These are phyloP conservation scores for Epichloe amarillans DNA, from an alignment of 2,329 filamentous ascomycete genomes.

Conservation along the genomic window DNA sequence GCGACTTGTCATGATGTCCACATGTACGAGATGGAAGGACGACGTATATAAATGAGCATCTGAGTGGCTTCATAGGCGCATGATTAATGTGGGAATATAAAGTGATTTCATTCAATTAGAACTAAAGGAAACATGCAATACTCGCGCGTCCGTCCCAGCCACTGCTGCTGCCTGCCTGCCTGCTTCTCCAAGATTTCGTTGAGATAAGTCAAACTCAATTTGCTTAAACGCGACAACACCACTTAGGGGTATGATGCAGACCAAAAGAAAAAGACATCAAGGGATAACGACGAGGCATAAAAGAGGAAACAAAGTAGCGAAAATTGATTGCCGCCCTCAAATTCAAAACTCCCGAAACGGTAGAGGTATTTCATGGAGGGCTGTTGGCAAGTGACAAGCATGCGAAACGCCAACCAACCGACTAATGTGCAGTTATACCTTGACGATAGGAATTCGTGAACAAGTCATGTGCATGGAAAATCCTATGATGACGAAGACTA, in stretches of 20 bases:
- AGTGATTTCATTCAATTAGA: not conserved
- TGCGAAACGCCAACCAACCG: not conserved
- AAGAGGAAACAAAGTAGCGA: not conserved
- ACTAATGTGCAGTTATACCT: not conserved
- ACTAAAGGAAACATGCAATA: not conserved
- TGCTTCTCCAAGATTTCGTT: not conserved
- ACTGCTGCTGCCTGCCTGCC: not conserved
- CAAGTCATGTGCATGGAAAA: not conserved
- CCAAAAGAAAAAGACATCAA: not conserved
- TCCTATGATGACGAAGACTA: slow-evolving; percentile 25
- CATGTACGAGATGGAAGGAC: not conserved
- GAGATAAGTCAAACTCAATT: not conserved
- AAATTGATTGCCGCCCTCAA: not conserved
- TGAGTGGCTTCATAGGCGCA: not conserved
- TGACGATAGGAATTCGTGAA: not conserved
- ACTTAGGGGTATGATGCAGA: not conserved
- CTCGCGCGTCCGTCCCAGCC: not conserved
- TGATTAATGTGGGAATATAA: not conserved
- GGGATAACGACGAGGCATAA: not conserved
- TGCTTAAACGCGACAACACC: not conserved
- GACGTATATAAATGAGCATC: not conserved
- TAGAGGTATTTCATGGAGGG: not conserved
- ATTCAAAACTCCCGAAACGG: not conserved
- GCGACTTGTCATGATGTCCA: slow-evolving; percentile 23
- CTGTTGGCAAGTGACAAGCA: not conserved